These are phyloP conservation scores for Paraphaeosphaeria minitans DNA, from an alignment of 2,329 filamentous ascomycete species.

Conservation along the genomic window DNA sequence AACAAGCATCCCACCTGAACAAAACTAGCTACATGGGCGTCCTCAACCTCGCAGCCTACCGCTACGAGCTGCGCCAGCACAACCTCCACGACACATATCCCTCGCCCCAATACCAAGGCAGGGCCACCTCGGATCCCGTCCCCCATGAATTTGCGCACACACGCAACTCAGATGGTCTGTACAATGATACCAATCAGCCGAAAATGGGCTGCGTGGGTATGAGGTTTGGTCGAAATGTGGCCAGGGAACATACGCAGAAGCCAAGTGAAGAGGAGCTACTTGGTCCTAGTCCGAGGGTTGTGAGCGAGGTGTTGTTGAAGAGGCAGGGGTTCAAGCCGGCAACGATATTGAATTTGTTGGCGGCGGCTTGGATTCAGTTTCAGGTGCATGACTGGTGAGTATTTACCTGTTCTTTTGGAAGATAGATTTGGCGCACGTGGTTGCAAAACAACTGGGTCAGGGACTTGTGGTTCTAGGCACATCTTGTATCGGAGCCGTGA, in stretches of 20 bases:
- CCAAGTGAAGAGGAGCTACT: constrained; percentile 51
- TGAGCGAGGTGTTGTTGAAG: constrained; percentile 52
- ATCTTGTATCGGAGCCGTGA: no score
- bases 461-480: no score
- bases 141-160: constrained; percentile 41
- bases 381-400: constrained; percentile 44
- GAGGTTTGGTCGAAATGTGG: constrained; percentile 54
- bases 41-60: constrained; percentile 50
- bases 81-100: constrained; percentile 54
- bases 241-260: constrained; percentile 42
- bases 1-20: constrained; percentile 37
- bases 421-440: no score
- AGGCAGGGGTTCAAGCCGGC: constrained; percentile 53
- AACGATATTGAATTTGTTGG: constrained; percentile 53
- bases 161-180: constrained; percentile 53
- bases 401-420: neutral
- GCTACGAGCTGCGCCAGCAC: constrained; percentile 51
- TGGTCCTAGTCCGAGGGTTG: constrained; percentile 52
- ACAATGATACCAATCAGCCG: constrained; percentile 50
- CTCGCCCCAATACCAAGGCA: constrained; percentile 47
- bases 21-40: constrained; percentile 42
- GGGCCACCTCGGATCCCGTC: constrained; percentile 30
- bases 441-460: no score
- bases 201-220: constrained; percentile 54
- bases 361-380: constrained; percentile 58